Conservation (phyloP, 768 basidiomycete species). For the Agaricus sinodeliciosus region DNA sequence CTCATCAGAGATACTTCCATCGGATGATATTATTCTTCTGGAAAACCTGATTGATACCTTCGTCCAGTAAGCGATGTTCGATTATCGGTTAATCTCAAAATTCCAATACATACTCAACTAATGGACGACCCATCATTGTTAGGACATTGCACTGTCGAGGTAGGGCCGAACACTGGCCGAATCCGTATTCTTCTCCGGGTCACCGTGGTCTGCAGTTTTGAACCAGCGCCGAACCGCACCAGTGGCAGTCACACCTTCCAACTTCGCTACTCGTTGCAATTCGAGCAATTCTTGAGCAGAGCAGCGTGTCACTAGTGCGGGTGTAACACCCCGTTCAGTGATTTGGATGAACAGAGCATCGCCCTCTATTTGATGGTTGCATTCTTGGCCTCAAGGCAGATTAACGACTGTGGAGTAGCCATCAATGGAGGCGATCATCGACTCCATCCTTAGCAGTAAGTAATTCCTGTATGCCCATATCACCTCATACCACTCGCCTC, state of each 20-base stretch:
- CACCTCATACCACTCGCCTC: not conserved
- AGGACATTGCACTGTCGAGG: no score
- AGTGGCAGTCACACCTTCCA: constrained; percentile 1
- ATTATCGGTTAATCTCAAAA: no score
- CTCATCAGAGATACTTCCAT: not conserved
- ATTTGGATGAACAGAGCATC: not conserved
- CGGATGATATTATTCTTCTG: not conserved
- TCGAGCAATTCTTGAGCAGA: constrained; percentile 5
- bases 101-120: no score
- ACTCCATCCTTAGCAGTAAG: not conserved
- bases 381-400: constrained; percentile 4
- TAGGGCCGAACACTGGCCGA: no score
- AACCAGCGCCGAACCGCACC: constrained; percentile 7
- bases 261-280: not conserved
- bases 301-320: constrained; percentile 2
- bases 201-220: constrained; percentile 1
- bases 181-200: not conserved
- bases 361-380: constrained; percentile 6
- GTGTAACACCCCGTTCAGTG: not conserved
- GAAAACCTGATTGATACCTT: no score
- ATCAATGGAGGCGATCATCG: not conserved
- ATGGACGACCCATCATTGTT: no score
- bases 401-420: not conserved
- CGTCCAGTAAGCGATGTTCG: no score
- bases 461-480: not conserved